These are phyloP conservation scores for Xylaria cubensis DNA, from an alignment of 495 filamentous ascomycete species.

Conservation along the genomic window DNA sequence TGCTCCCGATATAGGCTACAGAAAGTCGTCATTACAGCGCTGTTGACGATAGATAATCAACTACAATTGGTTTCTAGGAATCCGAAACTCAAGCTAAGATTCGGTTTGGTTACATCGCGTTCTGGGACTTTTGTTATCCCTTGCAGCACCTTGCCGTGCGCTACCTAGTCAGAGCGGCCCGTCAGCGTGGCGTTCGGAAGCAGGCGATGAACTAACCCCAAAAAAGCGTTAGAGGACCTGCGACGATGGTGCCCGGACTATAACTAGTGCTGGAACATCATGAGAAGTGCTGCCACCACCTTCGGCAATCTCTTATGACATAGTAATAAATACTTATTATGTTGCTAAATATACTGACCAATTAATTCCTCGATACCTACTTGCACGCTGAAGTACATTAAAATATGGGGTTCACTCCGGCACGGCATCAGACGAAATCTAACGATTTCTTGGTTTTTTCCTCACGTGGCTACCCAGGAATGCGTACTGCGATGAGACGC, in stretches of 20 bases:
- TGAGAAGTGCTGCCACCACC: no score
- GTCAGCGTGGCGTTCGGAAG: neutral
- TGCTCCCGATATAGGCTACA: no score
- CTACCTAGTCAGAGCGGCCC: conserved; percentile 2
- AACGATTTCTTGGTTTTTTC: neutral
- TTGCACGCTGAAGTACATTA: neutral
- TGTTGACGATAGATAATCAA: neutral
- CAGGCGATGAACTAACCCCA: neutral
- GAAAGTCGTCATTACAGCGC: neutral
- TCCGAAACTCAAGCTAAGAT: neutral
- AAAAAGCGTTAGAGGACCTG: neutral
- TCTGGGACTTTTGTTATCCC: conserved; percentile 6
- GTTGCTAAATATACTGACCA: neutral
- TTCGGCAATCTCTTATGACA: neutral
- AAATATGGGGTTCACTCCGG: neutral
- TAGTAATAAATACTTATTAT: neutral
- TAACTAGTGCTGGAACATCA: neutral
- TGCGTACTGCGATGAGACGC: neutral
- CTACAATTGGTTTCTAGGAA: neutral
- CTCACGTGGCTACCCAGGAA: conserved; percentile 12
- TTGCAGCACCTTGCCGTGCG: neutral
- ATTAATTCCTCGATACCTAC: neutral
- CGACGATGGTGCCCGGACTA: neutral
- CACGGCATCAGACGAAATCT: neutral
- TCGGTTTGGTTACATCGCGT: neutral